Base-by-base conservation (phyloP, 306 rosid species). In the Lathyrus sativus region DNA sequence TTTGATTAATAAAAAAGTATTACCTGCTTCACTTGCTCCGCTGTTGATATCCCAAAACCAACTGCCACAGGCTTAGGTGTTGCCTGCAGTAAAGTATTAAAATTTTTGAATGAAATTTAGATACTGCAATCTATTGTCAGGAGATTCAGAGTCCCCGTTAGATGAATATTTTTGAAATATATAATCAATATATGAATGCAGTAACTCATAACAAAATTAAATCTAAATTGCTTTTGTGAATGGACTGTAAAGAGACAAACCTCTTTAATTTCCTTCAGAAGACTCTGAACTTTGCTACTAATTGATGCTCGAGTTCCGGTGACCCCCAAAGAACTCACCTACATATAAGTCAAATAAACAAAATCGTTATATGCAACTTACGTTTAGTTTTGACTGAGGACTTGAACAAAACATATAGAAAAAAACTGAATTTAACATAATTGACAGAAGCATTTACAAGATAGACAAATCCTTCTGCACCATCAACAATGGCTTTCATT, bases 271-370 rank as follows among this genome's bases (percentile, higher is more conserved):
- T 86, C 92, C 68, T 42, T 64, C 65, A 93, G 63, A 77, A 93
- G 95, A 60, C 75, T 35, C 42, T 75, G 77, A 81, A 93, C 99
- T 46, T 67, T 68, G 9, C 62, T 77, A 67, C 85, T 90, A 48
- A 93, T 89, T 15, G 96, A 86, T 29, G 91, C 81, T 50, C 97
- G 97, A 37, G 97, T 89, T 58, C 96, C 97, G 0, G 99, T 93
- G 65, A 93, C 95, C 29, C 99, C 97, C 22, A 90, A 67, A 10
- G 97, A 81, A 76, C 97, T 93, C 85, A 93, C 98, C 97, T 93
- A 60, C 35, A 75, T 88, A 70, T 43, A 72, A 38, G 65, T 69
- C 53, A 78, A 65, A 83, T 67, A n/a, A 14, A 22, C 24, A 22
- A 22, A 22, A 22, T 22, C 1, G 24, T 22, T 22, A 22, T n/a